Evolutionary conservation across 441 rosid genomes (phyloP).

Genomic region (Populus hybrid): DNA sequence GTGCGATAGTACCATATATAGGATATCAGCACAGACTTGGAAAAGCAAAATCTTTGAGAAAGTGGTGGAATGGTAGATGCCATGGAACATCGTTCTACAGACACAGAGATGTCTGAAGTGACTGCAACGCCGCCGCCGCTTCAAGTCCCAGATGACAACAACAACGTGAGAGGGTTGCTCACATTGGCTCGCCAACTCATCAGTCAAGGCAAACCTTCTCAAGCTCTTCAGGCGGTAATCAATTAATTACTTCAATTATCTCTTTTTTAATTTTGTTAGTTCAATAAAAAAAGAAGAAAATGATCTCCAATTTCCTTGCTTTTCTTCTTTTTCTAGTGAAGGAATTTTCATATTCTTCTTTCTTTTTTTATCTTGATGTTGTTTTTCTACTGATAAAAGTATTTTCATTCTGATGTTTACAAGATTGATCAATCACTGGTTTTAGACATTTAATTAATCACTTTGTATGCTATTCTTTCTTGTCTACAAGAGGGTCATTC

Average conservation of each 20-base stretch:
- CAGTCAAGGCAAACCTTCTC: conserved; percentile 74
- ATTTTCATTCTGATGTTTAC: not conserved
- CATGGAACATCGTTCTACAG: conserved; percentile 37
- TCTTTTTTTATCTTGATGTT: not conserved
- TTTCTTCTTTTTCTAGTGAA: not conserved
- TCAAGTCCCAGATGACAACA: conserved; percentile 18
- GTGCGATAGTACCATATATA: not conserved
- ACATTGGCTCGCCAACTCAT: conserved; percentile 67
- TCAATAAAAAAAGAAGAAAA: not conserved
- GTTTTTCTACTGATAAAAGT: not conserved
- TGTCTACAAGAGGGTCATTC: not conserved
- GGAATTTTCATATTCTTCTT: not conserved
- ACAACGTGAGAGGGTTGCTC: conserved; percentile 45
- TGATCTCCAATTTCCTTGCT: not conserved
- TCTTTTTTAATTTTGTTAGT: not conserved
- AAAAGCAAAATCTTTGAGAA: not conserved
- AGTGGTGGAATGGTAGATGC: conserved; percentile 11
- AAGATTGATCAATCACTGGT: not conserved
- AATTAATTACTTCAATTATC: not conserved
- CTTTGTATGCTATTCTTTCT: not conserved
- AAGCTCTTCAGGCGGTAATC: conserved; percentile 91
- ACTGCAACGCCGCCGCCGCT: conserved; percentile 16
- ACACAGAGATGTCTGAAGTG: conserved; percentile 52
- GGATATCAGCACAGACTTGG: not conserved
- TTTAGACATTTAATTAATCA: not conserved